Base-by-base conservation (phyloP, 2,329 filamentous ascomycete species). In the Periconia macrospinosa region DNA sequence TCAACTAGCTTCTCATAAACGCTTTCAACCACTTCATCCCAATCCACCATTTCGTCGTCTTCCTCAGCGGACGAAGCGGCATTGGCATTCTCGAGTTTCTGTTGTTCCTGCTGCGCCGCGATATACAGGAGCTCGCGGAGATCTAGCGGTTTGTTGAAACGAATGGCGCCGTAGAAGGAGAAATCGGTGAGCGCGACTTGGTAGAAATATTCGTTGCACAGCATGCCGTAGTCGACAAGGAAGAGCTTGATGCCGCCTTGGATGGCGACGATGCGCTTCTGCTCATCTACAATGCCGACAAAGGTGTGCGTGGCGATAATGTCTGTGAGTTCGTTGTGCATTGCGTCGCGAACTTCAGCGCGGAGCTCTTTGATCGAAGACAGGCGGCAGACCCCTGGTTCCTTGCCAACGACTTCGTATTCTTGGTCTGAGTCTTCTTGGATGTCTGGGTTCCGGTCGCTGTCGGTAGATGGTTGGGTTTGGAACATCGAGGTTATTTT, bases 401-500 rank as follows among this genome's bases (percentile, higher is more conserved):
- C 85, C 40, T 88, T 88, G 50, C 91, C 86, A 1, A 84, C 84
- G 7, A 79, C 81, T 62, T 91, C 86, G 71, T 97, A 97, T 35
- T 88, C 83, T 42, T 86, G 77, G 3, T 82, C 80, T 49, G 87
- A 81, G 8, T 68, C 67, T 11, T 66, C 64, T 1, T 66, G 60
- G 10, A 59, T 61, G 13, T 60, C 33, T 14, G 33, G 5, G 11
- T 37, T 3, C 5, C 33, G 11, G 47, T 59, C 54, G 52, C 67
- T 65, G 17, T 69, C 69, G 42, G 62, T 61, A 19, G 76, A 72
- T 3, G 74, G 72, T 37, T 77, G 68, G 7, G 86, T 82, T n/a
- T 86, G 82, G 30, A 99, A 85, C 93, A 99, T 97, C 56, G 90
- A 92, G 0, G 94, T 99, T 58, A 99, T 99, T 72, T 99, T 99